Conservation (phyloP, 1,139 yeast species). For the Protomyces arabidopsidicola region DNA sequence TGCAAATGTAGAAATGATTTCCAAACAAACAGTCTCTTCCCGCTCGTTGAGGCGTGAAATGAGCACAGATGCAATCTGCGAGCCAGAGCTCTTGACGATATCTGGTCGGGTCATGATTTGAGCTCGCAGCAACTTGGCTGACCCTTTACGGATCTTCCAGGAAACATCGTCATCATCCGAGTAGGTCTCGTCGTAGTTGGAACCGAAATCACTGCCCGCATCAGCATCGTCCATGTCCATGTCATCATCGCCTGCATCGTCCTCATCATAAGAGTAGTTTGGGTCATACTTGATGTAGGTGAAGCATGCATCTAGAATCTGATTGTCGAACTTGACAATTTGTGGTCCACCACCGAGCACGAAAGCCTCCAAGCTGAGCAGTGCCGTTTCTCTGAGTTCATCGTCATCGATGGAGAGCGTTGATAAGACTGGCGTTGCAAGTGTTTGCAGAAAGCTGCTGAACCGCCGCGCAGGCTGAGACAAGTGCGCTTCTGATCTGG, state of each 20-base stretch:
- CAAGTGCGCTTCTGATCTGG: conserved; percentile 31
- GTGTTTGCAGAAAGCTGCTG: conserved; percentile 32
- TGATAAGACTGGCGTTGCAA: conserved; percentile 35
- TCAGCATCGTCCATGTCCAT: conserved; percentile 44
- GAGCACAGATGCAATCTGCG: conserved; percentile 36
- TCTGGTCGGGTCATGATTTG: conserved; percentile 43
- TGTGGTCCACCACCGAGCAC: conserved; percentile 35
- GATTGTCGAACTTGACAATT: conserved; percentile 38
- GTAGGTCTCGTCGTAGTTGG: conserved; percentile 44
- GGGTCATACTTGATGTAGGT: conserved; percentile 58
- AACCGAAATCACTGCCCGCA: conserved; percentile 36
- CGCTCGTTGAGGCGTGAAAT: conserved; percentile 41
- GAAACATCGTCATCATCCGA: conserved; percentile 57
- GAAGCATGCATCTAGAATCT: conserved; percentile 42
- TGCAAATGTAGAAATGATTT: conserved; percentile 39
- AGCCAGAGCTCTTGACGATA: conserved; percentile 30
- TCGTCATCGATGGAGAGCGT: conserved; percentile 34
- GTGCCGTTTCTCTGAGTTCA: conserved; percentile 40
- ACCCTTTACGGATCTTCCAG: conserved; percentile 62
- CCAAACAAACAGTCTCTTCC: conserved; percentile 43
- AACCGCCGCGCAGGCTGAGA: conserved; percentile 38
- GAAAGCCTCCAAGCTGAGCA: conserved; percentile 38
- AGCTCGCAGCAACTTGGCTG: conserved; percentile 48
- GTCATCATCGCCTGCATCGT: conserved; percentile 38
- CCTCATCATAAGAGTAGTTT: conserved; percentile 42